phyloP scores from a whole-genome alignment of 305 asterid genomes.

The Fraxinus ornus region DNA sequence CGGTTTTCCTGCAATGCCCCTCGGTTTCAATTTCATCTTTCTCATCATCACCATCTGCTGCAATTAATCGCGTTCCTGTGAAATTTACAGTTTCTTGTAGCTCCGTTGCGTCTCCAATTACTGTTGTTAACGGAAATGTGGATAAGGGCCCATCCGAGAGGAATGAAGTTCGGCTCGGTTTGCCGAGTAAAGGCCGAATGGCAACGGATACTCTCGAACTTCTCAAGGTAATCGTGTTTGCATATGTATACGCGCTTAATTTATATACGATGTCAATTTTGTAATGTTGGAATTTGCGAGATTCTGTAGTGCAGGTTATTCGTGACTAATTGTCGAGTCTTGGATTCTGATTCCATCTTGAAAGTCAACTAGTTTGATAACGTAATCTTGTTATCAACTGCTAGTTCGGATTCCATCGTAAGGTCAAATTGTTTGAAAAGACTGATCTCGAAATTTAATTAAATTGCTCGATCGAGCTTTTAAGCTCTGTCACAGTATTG shows the following conservation, averaged over 20 bases:
- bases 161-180: conserved; percentile 66
- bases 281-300: background rate
- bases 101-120: conserved; percentile 46
- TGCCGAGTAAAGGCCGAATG: conserved; percentile 92
- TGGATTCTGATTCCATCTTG: background rate
- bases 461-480: background rate
- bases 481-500: background rate
- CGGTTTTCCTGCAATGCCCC: conserved; percentile 42
- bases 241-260: background rate
- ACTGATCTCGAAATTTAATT: background rate
- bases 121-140: conserved; percentile 49
- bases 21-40: conserved; percentile 33
- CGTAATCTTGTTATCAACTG: background rate
- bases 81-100: conserved; percentile 61
- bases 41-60: conserved; percentile 11
- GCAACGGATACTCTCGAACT: conserved; percentile 78
- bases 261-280: background rate
- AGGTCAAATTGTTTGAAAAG: background rate
- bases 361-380: background rate
- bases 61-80: conserved; percentile 30
- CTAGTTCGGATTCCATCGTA: background rate
- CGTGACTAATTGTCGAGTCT: background rate
- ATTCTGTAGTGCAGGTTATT: background rate
- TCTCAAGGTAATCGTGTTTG: conserved; percentile 51
- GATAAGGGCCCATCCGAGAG: conserved; percentile 42